Evolutionary conservation across 164 flowering plant genomes (phyloP).

Genomic region (Aristolochia contorta): DNA sequence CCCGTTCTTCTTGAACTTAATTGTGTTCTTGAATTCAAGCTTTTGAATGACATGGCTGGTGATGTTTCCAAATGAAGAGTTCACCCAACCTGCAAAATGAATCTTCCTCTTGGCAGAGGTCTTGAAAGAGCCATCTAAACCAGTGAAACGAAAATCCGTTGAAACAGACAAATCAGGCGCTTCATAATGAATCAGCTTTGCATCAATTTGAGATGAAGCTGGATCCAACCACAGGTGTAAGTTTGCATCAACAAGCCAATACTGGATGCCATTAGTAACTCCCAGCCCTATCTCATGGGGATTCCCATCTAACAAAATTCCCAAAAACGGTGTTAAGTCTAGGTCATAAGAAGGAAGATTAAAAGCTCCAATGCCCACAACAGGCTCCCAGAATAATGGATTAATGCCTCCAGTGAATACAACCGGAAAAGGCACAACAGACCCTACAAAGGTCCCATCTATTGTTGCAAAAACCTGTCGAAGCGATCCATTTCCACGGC

Average conservation of each 20-base stretch:
- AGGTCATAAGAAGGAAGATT: slow-evolving; percentile 66
- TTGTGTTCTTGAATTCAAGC: slow-evolving; percentile 30
- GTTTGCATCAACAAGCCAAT: slow-evolving; percentile 86
- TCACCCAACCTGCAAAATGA: slow-evolving; percentile 52
- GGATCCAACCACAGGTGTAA: slow-evolving; percentile 74
- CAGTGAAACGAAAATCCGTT: slow-evolving; percentile 13
- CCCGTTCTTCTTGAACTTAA: slow-evolving; percentile 36
- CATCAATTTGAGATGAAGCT: slow-evolving; percentile 21
- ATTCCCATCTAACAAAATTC: slow-evolving; percentile 45
- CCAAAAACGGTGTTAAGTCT: slow-evolving; percentile 70
- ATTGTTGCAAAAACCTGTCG: slow-evolving; percentile 55
- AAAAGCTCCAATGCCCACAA: slow-evolving; percentile 75
- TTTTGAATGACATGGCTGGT: slow-evolving; percentile 31
- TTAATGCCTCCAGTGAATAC: slow-evolving; percentile 82
- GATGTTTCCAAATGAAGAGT: slow-evolving; percentile 42
- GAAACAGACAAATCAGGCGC: slow-evolving; percentile 13
- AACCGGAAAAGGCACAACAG: slow-evolving; percentile 65
- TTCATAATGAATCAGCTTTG: slow-evolving; percentile 15
- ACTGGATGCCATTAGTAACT: slow-evolving; percentile 40
- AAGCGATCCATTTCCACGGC: slow-evolving; percentile 60
- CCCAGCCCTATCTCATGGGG: slow-evolving; percentile 41
- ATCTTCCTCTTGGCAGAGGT: slow-evolving; percentile 27
- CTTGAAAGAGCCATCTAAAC: slow-evolving; percentile 50
- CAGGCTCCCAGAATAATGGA: slow-evolving; percentile 89
- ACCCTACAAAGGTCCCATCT: slow-evolving; percentile 52